These are phyloP conservation scores for Moricandia arvensis DNA, from an alignment of 345 rosid species.

Conservation along the genomic window DNA sequence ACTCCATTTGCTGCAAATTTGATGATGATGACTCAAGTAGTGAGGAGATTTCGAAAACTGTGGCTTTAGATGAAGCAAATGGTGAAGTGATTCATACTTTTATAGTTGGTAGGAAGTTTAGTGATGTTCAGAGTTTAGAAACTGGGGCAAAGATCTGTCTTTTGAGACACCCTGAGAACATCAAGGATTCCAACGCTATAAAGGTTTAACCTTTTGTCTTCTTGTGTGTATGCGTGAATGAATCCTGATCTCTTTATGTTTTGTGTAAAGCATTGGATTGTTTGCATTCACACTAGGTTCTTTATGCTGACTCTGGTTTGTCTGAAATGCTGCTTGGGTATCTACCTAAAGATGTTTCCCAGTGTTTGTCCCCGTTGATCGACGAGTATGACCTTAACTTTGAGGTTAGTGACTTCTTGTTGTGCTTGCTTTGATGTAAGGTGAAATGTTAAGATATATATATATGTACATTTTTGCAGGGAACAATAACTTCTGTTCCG, in stretches of 20 bases:
- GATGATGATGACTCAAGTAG: slow-evolving; percentile 26
- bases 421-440: slow-evolving; percentile 6
- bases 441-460: slow-evolving; percentile 1
- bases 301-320: slow-evolving; percentile 47
- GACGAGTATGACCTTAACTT: slow-evolving; percentile 53
- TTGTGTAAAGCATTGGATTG: neutral
- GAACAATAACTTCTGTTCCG: slow-evolving; percentile 58
- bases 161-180: slow-evolving; percentile 67
- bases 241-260: neutral
- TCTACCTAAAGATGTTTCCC: slow-evolving; percentile 75
- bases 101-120: slow-evolving; percentile 85
- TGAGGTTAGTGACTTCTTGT: slow-evolving; percentile 51
- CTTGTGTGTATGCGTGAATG: slow-evolving; percentile 1
- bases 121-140: slow-evolving; percentile 54
- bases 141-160: slow-evolving; percentile 52
- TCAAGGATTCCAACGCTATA: slow-evolving; percentile 73
- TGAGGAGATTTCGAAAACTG: slow-evolving; percentile 7
- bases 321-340: slow-evolving; percentile 69
- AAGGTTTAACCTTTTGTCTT: slow-evolving; percentile 45
- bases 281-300: slow-evolving; percentile 50
- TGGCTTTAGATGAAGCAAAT: slow-evolving; percentile 29
- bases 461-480: slow-evolving; percentile 46
- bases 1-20: neutral
- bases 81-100: slow-evolving; percentile 56
- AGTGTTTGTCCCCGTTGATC: slow-evolving; percentile 66